These are phyloP conservation scores for Pleurotus tuoliensis DNA, from an alignment of 768 basidiomycete genomes.

Conservation along the genomic window DNA sequence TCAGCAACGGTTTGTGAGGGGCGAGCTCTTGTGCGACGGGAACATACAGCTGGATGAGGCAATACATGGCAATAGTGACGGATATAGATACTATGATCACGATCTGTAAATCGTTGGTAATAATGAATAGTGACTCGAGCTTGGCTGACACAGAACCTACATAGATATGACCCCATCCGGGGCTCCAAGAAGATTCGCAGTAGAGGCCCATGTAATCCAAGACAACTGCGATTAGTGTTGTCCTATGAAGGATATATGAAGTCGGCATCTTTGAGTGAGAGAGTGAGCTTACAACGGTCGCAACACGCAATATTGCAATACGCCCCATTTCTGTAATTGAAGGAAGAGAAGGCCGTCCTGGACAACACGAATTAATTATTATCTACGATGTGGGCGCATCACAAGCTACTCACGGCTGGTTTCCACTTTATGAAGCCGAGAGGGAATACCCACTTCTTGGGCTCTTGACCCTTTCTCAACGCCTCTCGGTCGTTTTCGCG, in stretches of 20 bases:
- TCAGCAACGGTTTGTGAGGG: conserved; percentile 58
- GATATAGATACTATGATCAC: conserved; percentile 60
- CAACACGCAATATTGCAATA: conserved; percentile 69
- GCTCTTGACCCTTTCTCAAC: conserved; percentile 36
- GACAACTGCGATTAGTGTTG: conserved; percentile 59
- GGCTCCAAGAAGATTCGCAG: conserved; percentile 68
- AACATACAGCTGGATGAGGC: conserved; percentile 67
- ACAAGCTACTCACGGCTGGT: conserved; percentile 40
- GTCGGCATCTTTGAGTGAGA: not conserved
- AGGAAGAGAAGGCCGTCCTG: conserved; percentile 67
- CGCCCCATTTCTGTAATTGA: conserved; percentile 73
- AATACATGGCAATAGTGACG: conserved; percentile 77
- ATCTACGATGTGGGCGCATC: not conserved
- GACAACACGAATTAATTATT: not conserved
- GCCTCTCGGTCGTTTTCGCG: conserved; percentile 45
- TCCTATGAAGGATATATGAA: conserved; percentile 24
- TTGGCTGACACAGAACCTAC: conserved; percentile 28
- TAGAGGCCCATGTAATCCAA: conserved; percentile 65
- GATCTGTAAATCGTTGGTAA: conserved; percentile 35
- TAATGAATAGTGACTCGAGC: not conserved
- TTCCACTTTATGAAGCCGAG: conserved; percentile 60
- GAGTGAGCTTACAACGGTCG: conserved; percentile 31
- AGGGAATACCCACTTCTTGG: conserved; percentile 67
- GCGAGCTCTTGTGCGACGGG: conserved; percentile 50
- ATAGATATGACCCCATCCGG: conserved; percentile 66